Conservation (phyloP, 768 basidiomycete genomes). For the Rhodotorula paludigena region DNA sequence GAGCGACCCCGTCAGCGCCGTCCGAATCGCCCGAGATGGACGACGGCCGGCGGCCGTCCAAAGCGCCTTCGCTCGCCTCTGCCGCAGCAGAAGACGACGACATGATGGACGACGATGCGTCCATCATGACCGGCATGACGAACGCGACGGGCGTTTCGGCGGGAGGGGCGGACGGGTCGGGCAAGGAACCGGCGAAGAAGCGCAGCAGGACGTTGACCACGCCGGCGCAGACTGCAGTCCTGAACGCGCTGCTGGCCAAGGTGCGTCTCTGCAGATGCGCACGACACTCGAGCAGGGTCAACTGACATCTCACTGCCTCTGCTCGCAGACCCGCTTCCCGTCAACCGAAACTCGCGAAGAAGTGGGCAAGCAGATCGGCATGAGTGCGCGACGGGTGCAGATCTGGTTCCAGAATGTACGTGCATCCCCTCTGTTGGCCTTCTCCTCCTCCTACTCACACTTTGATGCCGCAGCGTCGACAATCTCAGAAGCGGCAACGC, state of each 20-base stretch:
- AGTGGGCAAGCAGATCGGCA: slow-evolving; percentile 77
- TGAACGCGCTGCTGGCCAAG: slow-evolving; percentile 79
- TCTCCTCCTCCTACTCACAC: too few relatives aligned
- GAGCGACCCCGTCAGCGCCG: background rate
- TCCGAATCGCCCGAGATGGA: background rate
- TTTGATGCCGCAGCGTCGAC: slow-evolving; percentile 17
- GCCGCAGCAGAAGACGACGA: slow-evolving; percentile 1
- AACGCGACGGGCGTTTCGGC: slow-evolving; percentile 2
- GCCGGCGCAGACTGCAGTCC: slow-evolving; percentile 79
- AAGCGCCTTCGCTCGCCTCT: background rate
- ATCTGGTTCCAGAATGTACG: slow-evolving; percentile 41
- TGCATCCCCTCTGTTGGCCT: too few relatives aligned
- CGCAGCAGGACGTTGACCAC: slow-evolving; percentile 78
- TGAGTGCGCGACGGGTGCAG: slow-evolving; percentile 86
- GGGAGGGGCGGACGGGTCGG: background rate
- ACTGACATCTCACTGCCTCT: background rate
- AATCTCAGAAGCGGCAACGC: slow-evolving; percentile 37
- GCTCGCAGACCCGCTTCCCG: slow-evolving; percentile 71
- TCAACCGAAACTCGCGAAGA: slow-evolving; percentile 82
- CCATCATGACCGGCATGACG: slow-evolving; percentile 6
- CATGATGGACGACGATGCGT: slow-evolving; percentile 24
- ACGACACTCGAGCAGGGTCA: background rate
- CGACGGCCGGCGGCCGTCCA: background rate
- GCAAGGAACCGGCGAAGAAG: slow-evolving; percentile 36
- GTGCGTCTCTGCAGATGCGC: slow-evolving; percentile 49